Percentiles rank a stretch among this genome's conserved stretches.
Evolutionary conservation across 2,329 filamentous ascomycete genomes (phyloP).

Genomic region (Neoarthrinium moseri): DNA sequence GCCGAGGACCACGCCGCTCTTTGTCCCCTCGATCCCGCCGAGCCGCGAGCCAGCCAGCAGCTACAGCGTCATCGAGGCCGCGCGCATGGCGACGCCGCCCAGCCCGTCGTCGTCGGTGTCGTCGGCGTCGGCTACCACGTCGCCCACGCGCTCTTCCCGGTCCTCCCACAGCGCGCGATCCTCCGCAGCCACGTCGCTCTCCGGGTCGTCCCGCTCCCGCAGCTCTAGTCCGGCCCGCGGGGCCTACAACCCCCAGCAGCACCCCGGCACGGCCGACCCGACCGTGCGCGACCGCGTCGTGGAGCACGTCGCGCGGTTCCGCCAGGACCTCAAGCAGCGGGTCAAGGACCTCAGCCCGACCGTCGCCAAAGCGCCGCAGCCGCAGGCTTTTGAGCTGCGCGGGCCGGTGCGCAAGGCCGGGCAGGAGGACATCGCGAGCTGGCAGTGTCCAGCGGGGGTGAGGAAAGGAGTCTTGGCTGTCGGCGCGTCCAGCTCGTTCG

Average conservation of each 20-base stretch:
- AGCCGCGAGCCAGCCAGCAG: slow-evolving; percentile 1
- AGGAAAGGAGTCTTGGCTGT: neutral
- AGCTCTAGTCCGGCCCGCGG: neutral
- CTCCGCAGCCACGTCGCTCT: neutral
- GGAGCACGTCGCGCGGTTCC: neutral
- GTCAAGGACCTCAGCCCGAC: neutral
- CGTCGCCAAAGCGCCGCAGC: too few species aligned
- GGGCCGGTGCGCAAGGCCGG: too few species aligned
- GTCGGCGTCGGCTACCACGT: neutral
- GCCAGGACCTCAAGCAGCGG: neutral
- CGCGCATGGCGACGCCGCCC: slow-evolving; percentile 1
- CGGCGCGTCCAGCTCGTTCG: neutral
- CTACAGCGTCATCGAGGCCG: neutral
- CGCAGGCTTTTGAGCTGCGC: too few species aligned
- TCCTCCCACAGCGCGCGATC: neutral
- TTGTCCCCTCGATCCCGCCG: neutral
- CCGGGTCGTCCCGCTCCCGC: neutral
- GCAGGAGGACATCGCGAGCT: neutral
- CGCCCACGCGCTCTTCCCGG: neutral
- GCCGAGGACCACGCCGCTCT: neutral
- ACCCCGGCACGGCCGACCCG: neutral
- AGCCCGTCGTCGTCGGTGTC: neutral
- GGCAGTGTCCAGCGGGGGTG: neutral
- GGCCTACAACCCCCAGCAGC: neutral
- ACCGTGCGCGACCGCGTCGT: neutral